Conservation (phyloP, 176 grass and related monocot species). For the Raddia guianensis region DNA sequence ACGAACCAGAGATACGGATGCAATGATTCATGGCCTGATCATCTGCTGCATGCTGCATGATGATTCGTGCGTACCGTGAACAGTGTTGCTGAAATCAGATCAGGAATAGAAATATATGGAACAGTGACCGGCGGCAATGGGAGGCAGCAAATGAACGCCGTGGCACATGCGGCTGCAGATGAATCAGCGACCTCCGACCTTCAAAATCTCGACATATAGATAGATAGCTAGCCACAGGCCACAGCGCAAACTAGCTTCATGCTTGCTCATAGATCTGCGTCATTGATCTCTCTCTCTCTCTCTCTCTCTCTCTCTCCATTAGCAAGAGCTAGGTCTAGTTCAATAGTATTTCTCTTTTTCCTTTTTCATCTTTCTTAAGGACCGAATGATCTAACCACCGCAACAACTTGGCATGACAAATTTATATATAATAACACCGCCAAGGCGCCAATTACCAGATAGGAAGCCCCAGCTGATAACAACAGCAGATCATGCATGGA, state of each 20-base stretch:
- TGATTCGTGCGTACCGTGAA: neutral
- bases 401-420: conserved; percentile 52
- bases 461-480: conserved; percentile 19
- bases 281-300: neutral
- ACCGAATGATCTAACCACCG: conserved; percentile 39
- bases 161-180: neutral
- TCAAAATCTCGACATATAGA: conserved; percentile 51
- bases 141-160: neutral
- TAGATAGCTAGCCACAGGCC: neutral
- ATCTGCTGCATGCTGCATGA: neutral
- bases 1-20: conserved; percentile 3
- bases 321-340: neutral
- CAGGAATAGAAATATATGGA: neutral
- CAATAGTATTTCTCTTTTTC: neutral
- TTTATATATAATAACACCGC: neutral
- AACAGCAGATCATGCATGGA: conserved; percentile 4
- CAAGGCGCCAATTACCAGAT: neutral
- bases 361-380: neutral
- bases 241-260: neutral
- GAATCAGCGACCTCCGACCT: conserved; percentile 48
- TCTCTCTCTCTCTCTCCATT: neutral
- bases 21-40: neutral
- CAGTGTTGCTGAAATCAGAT: neutral
- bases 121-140: neutral
- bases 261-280: neutral